Evolutionary conservation across 2,329 filamentous ascomycete species (phyloP).

Genomic region (Sporothrix euskadiensis): DNA sequence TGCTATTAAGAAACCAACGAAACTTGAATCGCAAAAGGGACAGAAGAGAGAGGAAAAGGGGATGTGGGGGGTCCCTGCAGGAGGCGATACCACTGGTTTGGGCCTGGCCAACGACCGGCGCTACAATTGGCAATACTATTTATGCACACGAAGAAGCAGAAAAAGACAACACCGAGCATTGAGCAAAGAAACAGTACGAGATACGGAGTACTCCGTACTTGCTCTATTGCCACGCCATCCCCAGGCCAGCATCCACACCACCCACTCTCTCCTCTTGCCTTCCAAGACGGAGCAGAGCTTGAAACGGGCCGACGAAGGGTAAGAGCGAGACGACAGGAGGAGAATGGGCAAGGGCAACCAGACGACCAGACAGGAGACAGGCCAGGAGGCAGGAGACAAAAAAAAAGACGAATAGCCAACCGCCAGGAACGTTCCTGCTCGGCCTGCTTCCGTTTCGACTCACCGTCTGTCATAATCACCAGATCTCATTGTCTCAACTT

Average conservation of each 20-base stretch:
- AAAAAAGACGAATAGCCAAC: neutral
- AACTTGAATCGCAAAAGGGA: neutral
- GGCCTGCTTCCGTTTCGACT: neutral
- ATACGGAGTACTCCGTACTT: neutral
- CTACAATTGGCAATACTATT: slow-evolving; percentile 10
- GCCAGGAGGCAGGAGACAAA: neutral
- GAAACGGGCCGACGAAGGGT: slow-evolving; percentile 19
- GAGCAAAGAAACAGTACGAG: neutral
- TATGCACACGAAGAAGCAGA: neutral
- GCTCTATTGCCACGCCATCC: neutral
- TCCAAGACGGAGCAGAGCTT: slow-evolving; percentile 7
- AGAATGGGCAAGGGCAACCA: neutral
- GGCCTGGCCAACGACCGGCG: slow-evolving; percentile 20
- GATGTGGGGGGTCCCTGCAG: slow-evolving; percentile 27
- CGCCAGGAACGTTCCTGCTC: slow-evolving; percentile 4
- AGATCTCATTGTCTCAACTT: neutral
- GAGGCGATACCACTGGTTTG: slow-evolving; percentile 9
- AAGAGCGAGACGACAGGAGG: neutral
- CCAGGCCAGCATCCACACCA: neutral
- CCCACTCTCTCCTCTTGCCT: neutral
- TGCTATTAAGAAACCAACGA: slow-evolving; percentile 6
- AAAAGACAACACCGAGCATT: neutral
- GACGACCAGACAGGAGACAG: neutral
- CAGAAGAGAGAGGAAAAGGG: slow-evolving; percentile 16
- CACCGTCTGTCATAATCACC: slow-evolving; percentile 2